Base-by-base conservation (phyloP, 129 eudicot genomes). In the Saussurea involucrata region DNA sequence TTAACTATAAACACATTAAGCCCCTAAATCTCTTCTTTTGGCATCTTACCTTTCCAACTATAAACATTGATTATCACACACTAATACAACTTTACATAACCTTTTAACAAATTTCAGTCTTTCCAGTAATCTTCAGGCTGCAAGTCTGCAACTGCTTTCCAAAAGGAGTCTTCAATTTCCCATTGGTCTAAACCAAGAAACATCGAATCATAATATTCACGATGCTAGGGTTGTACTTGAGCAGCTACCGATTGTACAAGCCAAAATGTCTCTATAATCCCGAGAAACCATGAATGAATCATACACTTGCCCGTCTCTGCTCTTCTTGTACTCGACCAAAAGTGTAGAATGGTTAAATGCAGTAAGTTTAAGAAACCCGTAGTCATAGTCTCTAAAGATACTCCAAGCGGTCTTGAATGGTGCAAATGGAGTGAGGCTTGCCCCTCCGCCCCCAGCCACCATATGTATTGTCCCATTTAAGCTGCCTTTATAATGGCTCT, bases 361-460 rank as follows among this genome's bases (percentile, higher is more conserved):
- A 12, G 97, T 91, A 68, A 91, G 86, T 74, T 91, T 88, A 10
- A 87, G 77, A 72, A 84, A 91, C 17, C 94, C 97, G 24, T 80
- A 83, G 74, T 91, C 97, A 7, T 80, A 75, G 78, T 91, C 97
- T 80, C 82, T 76, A 80, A 67, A 88, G 27, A 91, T 32, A 44
- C 97, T 91, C 95, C 92, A 92, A 21, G 64, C 46, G 46, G 97
- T 80, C 21, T 81, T 64, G 6, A 83, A 31, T 9, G 82, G 55
- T 22, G 86, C 61, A 63, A 92, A 89, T 7, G 83, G 71, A 1
- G 94, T 37, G 36, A 92, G 85, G 77, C 80, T 70, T 9, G 92
- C 87, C 20, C 97, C 95, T 31, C 78, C 97, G 15, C 95, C 97
- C 12, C 97, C 95, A 24, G 86, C 92, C 17, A 87, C 90, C 58